Conservation (phyloP, 2,329 filamentous ascomycete species). For the Fusarium agapanthi region DNA sequence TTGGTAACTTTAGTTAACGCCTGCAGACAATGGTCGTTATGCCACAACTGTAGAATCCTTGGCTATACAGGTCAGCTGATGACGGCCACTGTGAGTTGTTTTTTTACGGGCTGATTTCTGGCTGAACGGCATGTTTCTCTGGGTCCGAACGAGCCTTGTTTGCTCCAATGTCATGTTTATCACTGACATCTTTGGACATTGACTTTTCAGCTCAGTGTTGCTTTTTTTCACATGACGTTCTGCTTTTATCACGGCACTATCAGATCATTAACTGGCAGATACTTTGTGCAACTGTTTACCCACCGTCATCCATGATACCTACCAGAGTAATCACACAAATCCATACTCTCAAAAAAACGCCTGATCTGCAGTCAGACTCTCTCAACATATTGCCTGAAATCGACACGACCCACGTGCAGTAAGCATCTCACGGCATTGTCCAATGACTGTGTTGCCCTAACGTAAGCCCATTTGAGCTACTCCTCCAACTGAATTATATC, state of each 20-base stretch:
- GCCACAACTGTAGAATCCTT: constrained; percentile 25
- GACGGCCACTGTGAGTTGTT: background rate
- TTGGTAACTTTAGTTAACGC: background rate
- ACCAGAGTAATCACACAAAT: background rate
- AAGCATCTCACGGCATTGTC: background rate
- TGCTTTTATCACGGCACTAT: background rate
- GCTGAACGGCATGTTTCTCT: background rate
- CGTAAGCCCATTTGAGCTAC: background rate
- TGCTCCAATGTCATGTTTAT: background rate
- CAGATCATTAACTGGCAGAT: constrained; percentile 1
- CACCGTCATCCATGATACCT: background rate
- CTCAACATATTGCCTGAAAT: constrained; percentile 11
- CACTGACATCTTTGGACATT: background rate
- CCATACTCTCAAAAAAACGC: background rate
- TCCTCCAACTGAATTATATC: background rate
- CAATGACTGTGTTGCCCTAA: background rate
- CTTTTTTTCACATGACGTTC: background rate
- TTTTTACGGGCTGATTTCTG: background rate
- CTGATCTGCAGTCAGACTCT: constrained; percentile 16
- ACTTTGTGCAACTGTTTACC: background rate
- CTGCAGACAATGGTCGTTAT: background rate
- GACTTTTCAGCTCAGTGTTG: background rate
- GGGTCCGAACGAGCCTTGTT: background rate
- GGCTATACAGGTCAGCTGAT: constrained; percentile 12
- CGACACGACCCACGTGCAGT: constrained; percentile 6